phyloP scores from a whole-genome alignment of 176 grass and related monocot genomes.

The Microstegium vimineum region DNA sequence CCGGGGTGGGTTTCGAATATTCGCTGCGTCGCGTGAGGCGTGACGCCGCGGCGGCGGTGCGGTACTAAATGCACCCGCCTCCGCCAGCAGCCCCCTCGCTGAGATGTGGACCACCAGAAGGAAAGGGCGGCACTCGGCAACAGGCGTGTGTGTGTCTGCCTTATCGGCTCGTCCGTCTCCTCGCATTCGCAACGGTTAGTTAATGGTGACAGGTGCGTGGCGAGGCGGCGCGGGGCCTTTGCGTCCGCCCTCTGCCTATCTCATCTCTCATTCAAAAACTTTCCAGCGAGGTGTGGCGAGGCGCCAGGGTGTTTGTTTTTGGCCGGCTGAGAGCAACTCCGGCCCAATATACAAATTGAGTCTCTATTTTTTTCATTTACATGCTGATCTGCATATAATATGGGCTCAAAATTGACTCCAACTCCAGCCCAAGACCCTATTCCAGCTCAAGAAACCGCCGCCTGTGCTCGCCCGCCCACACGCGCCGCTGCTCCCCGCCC shows the following conservation, averaged over 20 bases:
- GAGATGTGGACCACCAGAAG: slow-evolving; percentile 1
- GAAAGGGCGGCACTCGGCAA: not conserved
- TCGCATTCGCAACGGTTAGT: not conserved
- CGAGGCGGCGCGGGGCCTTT: slow-evolving; percentile 1
- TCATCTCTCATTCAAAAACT: not conserved
- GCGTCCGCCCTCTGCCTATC: too few relatives aligned
- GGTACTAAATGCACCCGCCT: not conserved
- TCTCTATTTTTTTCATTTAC: too few relatives aligned
- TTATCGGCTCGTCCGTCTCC: not conserved
- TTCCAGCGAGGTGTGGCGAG: slow-evolving; percentile 29
- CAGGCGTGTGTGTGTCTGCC: not conserved
- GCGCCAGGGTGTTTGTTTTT: slow-evolving; percentile 25
- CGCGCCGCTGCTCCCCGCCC: too few relatives aligned
- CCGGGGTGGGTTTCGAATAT: slow-evolving; percentile 37
- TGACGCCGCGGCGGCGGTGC: not conserved
- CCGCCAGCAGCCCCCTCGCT: not conserved
- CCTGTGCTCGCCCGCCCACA: too few relatives aligned
- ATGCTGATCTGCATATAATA: too few relatives aligned
- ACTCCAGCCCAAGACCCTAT: too few relatives aligned
- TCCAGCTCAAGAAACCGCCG: too few relatives aligned
- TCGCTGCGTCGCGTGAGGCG: not conserved
- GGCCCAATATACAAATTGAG: too few relatives aligned
- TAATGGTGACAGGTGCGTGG: slow-evolving; percentile 19
- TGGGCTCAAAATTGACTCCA: too few relatives aligned
- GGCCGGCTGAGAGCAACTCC: not conserved